These are phyloP conservation scores for Pyrus communis DNA, from an alignment of 306 rosid species.

Conservation along the genomic window DNA sequence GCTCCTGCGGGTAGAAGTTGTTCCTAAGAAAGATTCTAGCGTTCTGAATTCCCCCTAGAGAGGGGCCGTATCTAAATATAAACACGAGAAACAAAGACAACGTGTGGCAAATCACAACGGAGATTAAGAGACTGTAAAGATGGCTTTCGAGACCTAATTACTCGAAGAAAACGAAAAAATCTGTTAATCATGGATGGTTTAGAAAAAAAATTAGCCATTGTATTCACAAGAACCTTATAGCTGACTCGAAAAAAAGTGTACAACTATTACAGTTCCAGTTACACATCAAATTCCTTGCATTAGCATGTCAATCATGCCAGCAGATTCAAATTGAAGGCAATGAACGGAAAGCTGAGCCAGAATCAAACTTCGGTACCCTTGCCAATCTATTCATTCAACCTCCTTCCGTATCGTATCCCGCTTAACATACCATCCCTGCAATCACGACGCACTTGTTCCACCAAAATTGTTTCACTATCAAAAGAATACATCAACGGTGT, in stretches of 20 bases:
- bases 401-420: not conserved
- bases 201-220: not conserved
- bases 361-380: not conserved
- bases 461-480: not conserved
- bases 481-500: slow-evolving; percentile 3
- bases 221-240: not conserved
- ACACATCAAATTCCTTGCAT: not conserved
- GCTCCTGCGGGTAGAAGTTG: too few species aligned
- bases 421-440: not conserved
- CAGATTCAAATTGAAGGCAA: not conserved
- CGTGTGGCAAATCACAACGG: too few species aligned
- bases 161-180: not conserved
- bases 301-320: slow-evolving; percentile 8
- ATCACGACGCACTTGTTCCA: not conserved
- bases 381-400: not conserved
- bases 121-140: not conserved
- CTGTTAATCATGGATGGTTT: not conserved
- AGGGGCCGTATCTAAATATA: too few species aligned
- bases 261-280: not conserved
- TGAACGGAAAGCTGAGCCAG: not conserved
- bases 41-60: too few species aligned
- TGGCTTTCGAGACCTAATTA: not conserved
- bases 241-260: not conserved
- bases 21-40: too few species aligned
- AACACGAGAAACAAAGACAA: too few species aligned